A percentile compares a stretch with the other conserved stretches of the same genome.
Evolutionary conservation across 495 filamentous ascomycete genomes (phyloP).

Genomic region (Terfezia boudieri): DNA sequence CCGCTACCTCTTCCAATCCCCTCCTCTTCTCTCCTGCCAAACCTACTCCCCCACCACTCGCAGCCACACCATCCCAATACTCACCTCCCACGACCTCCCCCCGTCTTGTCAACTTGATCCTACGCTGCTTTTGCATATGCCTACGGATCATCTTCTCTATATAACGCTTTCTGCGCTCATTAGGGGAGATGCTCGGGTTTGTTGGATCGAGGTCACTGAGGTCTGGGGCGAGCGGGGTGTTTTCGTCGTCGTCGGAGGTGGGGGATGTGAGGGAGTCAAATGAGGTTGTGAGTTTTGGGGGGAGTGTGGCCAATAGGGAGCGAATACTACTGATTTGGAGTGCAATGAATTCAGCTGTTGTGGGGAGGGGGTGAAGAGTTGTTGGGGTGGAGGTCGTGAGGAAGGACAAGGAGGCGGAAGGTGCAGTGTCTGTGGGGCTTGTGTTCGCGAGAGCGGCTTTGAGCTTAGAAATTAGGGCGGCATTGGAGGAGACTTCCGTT

Average conservation of each 20-base stretch:
- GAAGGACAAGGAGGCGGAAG: constrained; percentile 25
- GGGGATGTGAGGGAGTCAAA: constrained; percentile 23
- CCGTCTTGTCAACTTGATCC: constrained; percentile 30
- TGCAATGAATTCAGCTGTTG: constrained; percentile 50
- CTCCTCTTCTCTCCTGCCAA: constrained; percentile 26
- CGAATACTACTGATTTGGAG: constrained; percentile 64
- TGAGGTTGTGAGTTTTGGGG: constrained; percentile 27
- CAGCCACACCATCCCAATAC: constrained; percentile 26
- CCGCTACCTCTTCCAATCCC: constrained; percentile 24
- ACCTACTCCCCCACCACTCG: constrained; percentile 13
- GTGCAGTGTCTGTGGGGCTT: constrained; percentile 5
- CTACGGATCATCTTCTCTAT: constrained; percentile 44
- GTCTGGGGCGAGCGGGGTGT: constrained; percentile 11
- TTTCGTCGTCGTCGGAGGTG: constrained; percentile 8
- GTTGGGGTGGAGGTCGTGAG: constrained; percentile 22
- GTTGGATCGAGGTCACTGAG: constrained; percentile 19
- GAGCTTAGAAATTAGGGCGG: constrained; percentile 37
- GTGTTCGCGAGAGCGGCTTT: constrained; percentile 25
- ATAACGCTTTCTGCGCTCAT: constrained; percentile 44
- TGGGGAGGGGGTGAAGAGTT: not conserved
- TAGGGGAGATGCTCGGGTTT: constrained; percentile 23
- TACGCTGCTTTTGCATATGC: constrained; percentile 32
- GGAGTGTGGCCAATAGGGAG: constrained; percentile 37
- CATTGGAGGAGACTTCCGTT: constrained; percentile 57
- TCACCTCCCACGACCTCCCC: constrained; percentile 38